Percentiles rank a stretch among this genome's conserved stretches.
Evolutionary conservation across 805 yeast species (phyloP).

Genomic region (Scheffersomyces spartinae): DNA sequence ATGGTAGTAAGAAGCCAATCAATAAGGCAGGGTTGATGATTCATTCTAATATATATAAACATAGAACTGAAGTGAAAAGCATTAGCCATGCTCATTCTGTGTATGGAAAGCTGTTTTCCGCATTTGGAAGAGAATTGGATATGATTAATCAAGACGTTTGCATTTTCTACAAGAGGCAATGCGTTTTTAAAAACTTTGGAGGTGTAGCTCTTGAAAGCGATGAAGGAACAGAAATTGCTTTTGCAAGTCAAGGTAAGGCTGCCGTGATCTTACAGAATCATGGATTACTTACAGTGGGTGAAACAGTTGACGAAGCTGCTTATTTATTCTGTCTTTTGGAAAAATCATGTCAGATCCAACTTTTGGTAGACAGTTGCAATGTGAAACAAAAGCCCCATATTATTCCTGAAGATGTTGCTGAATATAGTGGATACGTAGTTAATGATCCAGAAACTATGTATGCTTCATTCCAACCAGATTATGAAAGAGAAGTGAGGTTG

Average conservation of each 20-base stretch:
- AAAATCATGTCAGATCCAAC: slow-evolving; percentile 17
- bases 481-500: too few species aligned
- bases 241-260: too few species aligned
- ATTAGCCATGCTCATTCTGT: slow-evolving; percentile 31
- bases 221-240: too few species aligned
- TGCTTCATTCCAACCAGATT: slow-evolving; percentile 65
- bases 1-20: slow-evolving; percentile 26
- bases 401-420: slow-evolving; percentile 53
- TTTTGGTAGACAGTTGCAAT: slow-evolving; percentile 17
- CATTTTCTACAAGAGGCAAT: slow-evolving; percentile 15
- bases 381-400: slow-evolving; percentile 26
- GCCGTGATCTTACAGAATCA: slow-evolving; percentile 23
- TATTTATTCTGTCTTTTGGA: slow-evolving; percentile 21
- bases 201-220: slow-evolving; percentile 20
- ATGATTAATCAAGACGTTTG: slow-evolving; percentile 20
- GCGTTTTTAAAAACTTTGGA: slow-evolving; percentile 15
- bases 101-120: slow-evolving; percentile 27
- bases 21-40: slow-evolving; percentile 32
- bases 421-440: slow-evolving; percentile 46
- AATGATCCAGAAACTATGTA: slow-evolving; percentile 61
- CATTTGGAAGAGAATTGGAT: slow-evolving; percentile 20
- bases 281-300: slow-evolving; percentile 23
- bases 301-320: slow-evolving; percentile 26
- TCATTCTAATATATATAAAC: slow-evolving; percentile 27
- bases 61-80: slow-evolving; percentile 27